phyloP scores from a whole-genome alignment of 495 filamentous ascomycete species.

The Saxophila tyrrhenica region DNA sequence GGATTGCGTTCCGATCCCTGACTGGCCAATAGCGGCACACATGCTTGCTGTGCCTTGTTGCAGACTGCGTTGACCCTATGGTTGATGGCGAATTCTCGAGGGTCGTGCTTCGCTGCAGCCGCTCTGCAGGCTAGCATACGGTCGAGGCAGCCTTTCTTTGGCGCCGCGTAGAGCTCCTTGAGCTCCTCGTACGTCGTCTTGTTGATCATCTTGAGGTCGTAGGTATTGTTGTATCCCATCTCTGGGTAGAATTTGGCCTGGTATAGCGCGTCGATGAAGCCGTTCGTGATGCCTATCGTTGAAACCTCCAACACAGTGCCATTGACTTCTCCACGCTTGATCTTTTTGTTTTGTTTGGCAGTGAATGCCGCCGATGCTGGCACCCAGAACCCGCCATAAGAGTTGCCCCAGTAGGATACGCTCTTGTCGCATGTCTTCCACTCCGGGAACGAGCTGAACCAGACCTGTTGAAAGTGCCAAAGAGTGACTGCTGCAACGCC shows the following conservation, averaged over 20 bases:
- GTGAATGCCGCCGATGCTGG: constrained; percentile 14
- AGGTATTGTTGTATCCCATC: constrained; percentile 36
- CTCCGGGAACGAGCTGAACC: constrained; percentile 15
- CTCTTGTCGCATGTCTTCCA: constrained; percentile 7
- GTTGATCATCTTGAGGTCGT: constrained; percentile 31
- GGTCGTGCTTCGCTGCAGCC: constrained; percentile 34
- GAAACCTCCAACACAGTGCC: constrained; percentile 10
- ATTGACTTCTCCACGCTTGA: constrained; percentile 14
- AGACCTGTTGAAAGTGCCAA: constrained; percentile 16
- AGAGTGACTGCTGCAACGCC: constrained; percentile 7
- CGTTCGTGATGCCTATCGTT: constrained; percentile 19
- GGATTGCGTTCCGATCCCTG: constrained; percentile 10
- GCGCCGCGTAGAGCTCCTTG: constrained; percentile 32
- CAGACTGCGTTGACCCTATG: constrained; percentile 39
- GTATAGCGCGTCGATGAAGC: constrained; percentile 26
- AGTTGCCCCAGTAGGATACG: constrained; percentile 7
- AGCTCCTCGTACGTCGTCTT: constrained; percentile 26
- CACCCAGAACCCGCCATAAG: constrained; percentile 18
- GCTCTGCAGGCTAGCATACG: constrained; percentile 40
- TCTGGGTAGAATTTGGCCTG: constrained; percentile 31
- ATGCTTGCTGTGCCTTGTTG: constrained; percentile 27
- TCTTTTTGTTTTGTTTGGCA: constrained; percentile 19
- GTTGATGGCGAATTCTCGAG: constrained; percentile 34
- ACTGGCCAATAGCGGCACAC: not conserved
- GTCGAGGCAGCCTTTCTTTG: constrained; percentile 40